phyloP scores from a whole-genome alignment of 352 stramenopile genomes.

The Globisporangium emineosum region DNA sequence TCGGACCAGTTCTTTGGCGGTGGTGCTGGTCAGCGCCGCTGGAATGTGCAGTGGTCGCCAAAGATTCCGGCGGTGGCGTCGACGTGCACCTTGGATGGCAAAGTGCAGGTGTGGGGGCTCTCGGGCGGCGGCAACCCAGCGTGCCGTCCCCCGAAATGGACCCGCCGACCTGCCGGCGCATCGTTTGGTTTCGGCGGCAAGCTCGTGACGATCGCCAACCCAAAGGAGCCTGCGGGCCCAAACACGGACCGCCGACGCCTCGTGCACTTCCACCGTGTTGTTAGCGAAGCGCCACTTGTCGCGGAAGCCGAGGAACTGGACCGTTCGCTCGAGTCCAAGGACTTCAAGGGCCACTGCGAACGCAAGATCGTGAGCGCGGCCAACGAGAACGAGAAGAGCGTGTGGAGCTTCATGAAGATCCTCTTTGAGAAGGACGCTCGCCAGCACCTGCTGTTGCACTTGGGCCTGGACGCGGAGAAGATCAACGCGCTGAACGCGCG shows the following conservation, averaged over 20 bases:
- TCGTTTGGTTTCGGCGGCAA: slow-evolving; percentile 97
- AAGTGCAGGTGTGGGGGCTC: slow-evolving; percentile 92
- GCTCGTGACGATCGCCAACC: slow-evolving; percentile 88
- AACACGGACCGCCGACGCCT: slow-evolving; percentile 65
- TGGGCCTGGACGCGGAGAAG: slow-evolving; percentile 92
- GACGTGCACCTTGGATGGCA: slow-evolving; percentile 97
- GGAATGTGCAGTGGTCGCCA: slow-evolving; percentile 96
- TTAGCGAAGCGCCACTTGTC: slow-evolving; percentile 81
- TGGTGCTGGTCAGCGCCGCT: slow-evolving; percentile 81
- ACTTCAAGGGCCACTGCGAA: slow-evolving; percentile 93
- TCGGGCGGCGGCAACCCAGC: slow-evolving; percentile 72
- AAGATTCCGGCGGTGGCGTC: slow-evolving; percentile 92
- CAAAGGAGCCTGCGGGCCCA: slow-evolving; percentile 40
- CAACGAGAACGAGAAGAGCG: slow-evolving; percentile 65
- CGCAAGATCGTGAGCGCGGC: slow-evolving; percentile 71
- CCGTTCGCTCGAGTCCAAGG: slow-evolving; percentile 80
- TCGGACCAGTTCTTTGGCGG: slow-evolving; percentile 81
- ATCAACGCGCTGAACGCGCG: slow-evolving; percentile 87
- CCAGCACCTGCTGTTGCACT: slow-evolving; percentile 92
- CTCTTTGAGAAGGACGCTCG: slow-evolving; percentile 94
- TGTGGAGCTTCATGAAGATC: slow-evolving; percentile 93
- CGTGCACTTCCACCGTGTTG: slow-evolving; percentile 79
- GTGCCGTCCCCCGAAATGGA: slow-evolving; percentile 94
- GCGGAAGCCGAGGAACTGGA: slow-evolving; percentile 89
- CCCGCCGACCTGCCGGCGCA: slow-evolving; percentile 85